Base-by-base conservation (phyloP, 176 grass and related monocot species). In the Oropetium thomaeum region DNA sequence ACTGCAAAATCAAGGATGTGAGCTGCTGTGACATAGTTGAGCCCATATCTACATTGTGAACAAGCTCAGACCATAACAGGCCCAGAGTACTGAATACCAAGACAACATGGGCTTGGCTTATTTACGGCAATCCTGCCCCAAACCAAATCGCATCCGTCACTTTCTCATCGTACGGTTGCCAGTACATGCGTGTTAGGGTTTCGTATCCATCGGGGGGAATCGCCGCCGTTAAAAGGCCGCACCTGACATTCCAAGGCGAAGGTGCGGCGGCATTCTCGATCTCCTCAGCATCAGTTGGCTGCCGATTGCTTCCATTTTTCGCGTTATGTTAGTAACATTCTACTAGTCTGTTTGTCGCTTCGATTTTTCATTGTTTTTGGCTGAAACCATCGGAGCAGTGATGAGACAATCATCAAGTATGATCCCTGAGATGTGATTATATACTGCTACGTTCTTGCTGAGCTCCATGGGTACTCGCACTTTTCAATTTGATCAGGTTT, bases 381-480 rank as follows among this genome's bases (percentile, higher is more conserved):
- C 0, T 19, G 25, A 25, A 25, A 12, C 12, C 16, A 53, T 58
- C 7, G 83, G 80, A 82, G 74, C 86, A 67, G 43, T 86, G 90
- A 86, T 81, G 86, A 89, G 67, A 92, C 7, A 54, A 82, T 70
- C 73, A 30, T 20, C 17, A 39, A 45, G 28, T 41, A 86, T 92
- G 90, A 89, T 92, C 84, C 14, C 17, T 22, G 16, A 69, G 66
- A 70, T 39, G 47, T 89, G 90, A 92, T 92, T 92, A 61, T 59
- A 86, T 30, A 88, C 85, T 82, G 84, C 91, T 90, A 90, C 81
- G 84, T 93, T 87, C 84, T 90, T 88, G 45, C 81, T 90, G 84
- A 93, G 84, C 87, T 76, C 87, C 84, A 28, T 58, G 17, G 29
- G 6, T 10, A 2, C 48, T 0, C 29, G 20, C 22, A 0, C 4